Conservation (phyloP, 345 rosid genomes). For the Angophora floribunda region DNA sequence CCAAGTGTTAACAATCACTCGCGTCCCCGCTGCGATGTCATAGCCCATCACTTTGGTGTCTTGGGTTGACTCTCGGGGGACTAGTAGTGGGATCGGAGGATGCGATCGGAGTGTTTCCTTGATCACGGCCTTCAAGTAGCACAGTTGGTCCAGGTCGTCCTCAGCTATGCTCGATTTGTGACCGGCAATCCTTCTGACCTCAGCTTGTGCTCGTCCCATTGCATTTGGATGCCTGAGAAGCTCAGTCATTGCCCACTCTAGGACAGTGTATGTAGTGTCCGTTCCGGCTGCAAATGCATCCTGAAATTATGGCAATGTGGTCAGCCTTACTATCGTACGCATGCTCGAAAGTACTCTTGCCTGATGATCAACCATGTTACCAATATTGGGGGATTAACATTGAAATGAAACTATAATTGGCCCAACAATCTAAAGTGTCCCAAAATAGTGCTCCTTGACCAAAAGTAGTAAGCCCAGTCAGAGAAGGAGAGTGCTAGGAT, state of each 20-base stretch:
- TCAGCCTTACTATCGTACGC: background rate
- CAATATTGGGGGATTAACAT: background rate
- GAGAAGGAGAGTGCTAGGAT: background rate
- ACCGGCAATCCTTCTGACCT: constrained; percentile 29
- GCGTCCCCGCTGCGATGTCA: constrained; percentile 26
- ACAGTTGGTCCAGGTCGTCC: constrained; percentile 24
- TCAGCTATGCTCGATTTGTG: constrained; percentile 17
- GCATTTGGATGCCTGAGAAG: constrained; percentile 20
- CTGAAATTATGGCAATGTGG: background rate
- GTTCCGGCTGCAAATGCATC: constrained; percentile 39
- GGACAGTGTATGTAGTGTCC: constrained; percentile 18
- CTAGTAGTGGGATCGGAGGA: constrained; percentile 40
- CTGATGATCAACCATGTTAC: background rate
- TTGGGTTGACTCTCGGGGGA: constrained; percentile 49
- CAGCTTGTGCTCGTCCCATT: constrained; percentile 27
- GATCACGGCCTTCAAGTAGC: constrained; percentile 33
- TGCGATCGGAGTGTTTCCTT: constrained; percentile 43
- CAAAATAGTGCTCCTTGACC: background rate
- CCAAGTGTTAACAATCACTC: constrained; percentile 21
- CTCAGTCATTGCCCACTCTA: constrained; percentile 40
- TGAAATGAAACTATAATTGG: background rate
- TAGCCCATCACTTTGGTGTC: constrained; percentile 28
- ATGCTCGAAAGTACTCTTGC: background rate
- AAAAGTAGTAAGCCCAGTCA: background rate
- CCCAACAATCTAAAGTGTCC: background rate